A percentile compares a stretch with the other conserved stretches of the same genome.
Conservation (phyloP, 345 rosid genomes). For the Moricandia arvensis region DNA sequence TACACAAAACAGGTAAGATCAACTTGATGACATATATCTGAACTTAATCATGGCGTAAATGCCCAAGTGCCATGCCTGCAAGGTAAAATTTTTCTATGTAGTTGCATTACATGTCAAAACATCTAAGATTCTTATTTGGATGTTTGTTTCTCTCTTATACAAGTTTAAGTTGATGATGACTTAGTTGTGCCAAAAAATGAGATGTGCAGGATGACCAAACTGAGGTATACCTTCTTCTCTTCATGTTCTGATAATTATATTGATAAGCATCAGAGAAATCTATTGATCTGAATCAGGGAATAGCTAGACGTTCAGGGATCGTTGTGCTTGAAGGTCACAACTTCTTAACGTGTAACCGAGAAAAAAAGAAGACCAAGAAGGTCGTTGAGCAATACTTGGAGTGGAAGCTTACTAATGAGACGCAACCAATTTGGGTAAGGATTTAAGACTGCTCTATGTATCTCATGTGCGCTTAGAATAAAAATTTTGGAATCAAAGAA, state of each 20-base stretch:
- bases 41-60: too few species aligned
- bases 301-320: too few species aligned
- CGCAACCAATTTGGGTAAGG: too few species aligned
- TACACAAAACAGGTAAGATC: too few species aligned
- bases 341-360: slow-evolving; percentile 39
- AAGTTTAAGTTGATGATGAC: slow-evolving; percentile 96
- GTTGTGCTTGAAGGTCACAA: too few species aligned
- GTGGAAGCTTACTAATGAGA: too few species aligned
- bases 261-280: too few species aligned
- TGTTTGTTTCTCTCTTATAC: background rate
- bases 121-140: background rate
- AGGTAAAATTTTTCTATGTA: background rate
- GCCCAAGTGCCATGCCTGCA: too few species aligned
- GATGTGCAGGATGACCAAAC: slow-evolving; percentile 50
- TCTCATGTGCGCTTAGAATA: background rate
- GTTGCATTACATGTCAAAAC: background rate
- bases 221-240: slow-evolving; percentile 48
- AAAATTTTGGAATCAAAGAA: background rate
- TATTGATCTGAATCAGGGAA: background rate
- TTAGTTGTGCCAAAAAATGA: slow-evolving; percentile 56
- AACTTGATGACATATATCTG: too few species aligned
- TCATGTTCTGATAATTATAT: background rate
- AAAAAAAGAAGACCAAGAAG: slow-evolving; percentile 74
- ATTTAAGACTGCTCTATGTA: background rate
- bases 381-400: background rate